Evolutionary conservation across 2,329 filamentous ascomycete genomes (phyloP), one percentile per base, ranked within the genome.

Genomic region (Ustilaginoidea virens): DNA sequence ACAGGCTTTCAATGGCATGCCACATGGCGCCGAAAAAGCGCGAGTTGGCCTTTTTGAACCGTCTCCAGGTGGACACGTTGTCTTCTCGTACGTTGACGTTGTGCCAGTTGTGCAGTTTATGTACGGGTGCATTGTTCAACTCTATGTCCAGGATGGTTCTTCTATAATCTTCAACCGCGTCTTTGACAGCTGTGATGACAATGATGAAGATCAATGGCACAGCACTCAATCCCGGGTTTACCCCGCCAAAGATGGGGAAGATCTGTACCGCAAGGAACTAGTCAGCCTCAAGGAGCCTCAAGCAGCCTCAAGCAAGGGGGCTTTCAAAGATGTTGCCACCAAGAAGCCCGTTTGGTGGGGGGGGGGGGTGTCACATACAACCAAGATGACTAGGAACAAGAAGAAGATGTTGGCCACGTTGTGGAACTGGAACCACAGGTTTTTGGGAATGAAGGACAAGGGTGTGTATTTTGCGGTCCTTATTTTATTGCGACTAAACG

Each of bases 351-450:
- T n/a, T n/a, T n/a, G n/a, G n/a, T n/a, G n/a, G n/a, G n/a, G n/a
- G n/a, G n/a, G n/a, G n/a, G n/a, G n/a, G n/a, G n/a, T n/a, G 21
- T 25, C 27, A 51, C 86, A 66, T 76, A 96, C 90, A 46, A 78
- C 76, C 35, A 98, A 69, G 48, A 98, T 92, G 49, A 94, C 86
- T 44, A 87, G 69, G 58, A 96, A 94, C 42, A 96, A 64, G 67
- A 98, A 98, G 59, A 96, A 98, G 30, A 96, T 78, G 53, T 98
- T 98, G 48, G 90, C 90, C 45, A 98, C 79, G 48, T 96, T 96
- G 57, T 98, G 87, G 49, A 98, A 96, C 55, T 98, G 92, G 39
- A 92, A 82, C 74, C 78, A 98, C 47, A 98, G 50, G 55, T 98
- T 96, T 61, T 96, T 96, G 10, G 90, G 90, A 17, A 98, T 55